Evolutionary conservation across 768 basidiomycete genomes (phyloP).

Genomic region (Boletus bicolor): DNA sequence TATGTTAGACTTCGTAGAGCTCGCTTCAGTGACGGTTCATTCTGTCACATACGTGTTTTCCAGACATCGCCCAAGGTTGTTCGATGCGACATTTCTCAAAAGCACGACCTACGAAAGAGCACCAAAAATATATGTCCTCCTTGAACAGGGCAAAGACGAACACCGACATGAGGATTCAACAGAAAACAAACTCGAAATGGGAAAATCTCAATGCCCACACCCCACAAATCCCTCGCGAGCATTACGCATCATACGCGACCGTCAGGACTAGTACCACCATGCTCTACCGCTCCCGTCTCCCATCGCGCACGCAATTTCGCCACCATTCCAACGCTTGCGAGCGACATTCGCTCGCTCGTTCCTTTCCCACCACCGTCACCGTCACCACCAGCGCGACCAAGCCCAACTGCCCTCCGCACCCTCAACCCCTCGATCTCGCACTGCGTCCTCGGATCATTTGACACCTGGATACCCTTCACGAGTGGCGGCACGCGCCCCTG

Average conservation of each 20-base stretch:
- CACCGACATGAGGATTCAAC: neutral
- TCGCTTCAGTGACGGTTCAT: neutral
- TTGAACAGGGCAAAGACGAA: neutral
- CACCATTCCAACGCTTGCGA: slow-evolving; percentile 15
- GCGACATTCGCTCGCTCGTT: neutral
- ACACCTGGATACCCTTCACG: neutral
- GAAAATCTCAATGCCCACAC: neutral
- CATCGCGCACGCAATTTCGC: slow-evolving; percentile 21
- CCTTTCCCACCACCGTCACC: neutral
- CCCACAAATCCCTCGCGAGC: neutral
- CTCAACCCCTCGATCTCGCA: slow-evolving; percentile 9
- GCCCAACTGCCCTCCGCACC: neutral
- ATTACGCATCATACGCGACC: neutral
- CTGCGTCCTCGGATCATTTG: slow-evolving; percentile 2
- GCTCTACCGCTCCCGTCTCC: slow-evolving; percentile 7
- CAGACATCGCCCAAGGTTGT: neutral
- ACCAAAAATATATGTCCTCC: neutral
- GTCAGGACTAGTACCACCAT: neutral
- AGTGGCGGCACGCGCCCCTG: neutral
- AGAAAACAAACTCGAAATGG: neutral
- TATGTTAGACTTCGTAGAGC: neutral
- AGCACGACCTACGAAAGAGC: neutral
- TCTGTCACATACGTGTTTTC: neutral
- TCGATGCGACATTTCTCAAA: no score
- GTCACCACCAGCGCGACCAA: neutral